Percentiles rank a stretch among this genome's conserved stretches.
Conservation (phyloP, 306 rosid genomes). For the Quercus bicolor region DNA sequence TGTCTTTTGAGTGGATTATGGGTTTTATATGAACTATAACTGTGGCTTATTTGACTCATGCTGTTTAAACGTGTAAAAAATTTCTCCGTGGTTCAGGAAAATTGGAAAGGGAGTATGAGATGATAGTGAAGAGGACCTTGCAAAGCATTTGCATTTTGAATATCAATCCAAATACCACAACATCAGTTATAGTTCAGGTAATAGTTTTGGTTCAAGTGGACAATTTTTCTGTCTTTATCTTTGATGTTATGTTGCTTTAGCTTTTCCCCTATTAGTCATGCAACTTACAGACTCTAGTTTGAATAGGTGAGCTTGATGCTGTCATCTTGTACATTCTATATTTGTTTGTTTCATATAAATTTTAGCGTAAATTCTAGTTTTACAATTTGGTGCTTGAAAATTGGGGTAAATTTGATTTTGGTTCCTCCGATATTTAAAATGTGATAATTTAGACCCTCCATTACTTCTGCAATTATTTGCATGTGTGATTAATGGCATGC, state of each 20-base stretch:
- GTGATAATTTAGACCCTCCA: too few relatives aligned
- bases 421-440: too few relatives aligned
- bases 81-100: constrained; percentile 44
- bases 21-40: not conserved
- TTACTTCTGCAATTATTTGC: too few relatives aligned
- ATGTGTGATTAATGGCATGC: too few relatives aligned
- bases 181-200: constrained; percentile 71
- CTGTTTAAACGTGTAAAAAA: not conserved
- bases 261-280: not conserved
- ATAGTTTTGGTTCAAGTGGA: not conserved
- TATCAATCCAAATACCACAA: constrained; percentile 74
- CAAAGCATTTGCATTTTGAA: constrained; percentile 72
- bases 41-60: not conserved
- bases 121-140: constrained; percentile 75
- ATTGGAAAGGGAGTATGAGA: constrained; percentile 75
- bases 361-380: not conserved
- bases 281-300: not conserved
- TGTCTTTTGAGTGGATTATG: not conserved
- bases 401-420: not conserved
- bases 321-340: not conserved
- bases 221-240: not conserved
- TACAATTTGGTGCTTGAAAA: not conserved
- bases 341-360: not conserved
- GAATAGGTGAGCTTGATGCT: not conserved
- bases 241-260: not conserved